Evolutionary conservation across 176 grass and related monocot species (phyloP), one percentile per base, ranked within the genome.

Genomic region (Cymbopogon citratus): DNA sequence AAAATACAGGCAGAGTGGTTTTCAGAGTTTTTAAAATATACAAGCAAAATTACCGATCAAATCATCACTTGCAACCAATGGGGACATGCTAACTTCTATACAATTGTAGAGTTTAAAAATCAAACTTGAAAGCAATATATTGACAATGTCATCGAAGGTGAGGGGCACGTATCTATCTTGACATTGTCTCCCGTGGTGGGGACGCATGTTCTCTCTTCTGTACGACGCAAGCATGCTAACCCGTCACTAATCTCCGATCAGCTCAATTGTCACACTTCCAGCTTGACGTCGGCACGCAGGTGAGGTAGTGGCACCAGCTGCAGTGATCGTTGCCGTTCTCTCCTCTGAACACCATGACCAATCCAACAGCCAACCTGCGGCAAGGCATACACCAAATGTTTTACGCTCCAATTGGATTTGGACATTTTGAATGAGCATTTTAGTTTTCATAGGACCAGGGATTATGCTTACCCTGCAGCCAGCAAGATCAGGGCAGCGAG

Each of bases 241-340:
- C 38, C 39, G 34, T 44, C 65, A 24, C 65, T 77, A 61, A 27
- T 79, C n/a, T 63, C 52, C 23, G 12, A 74, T 77, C 19, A 4
- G 44, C 25, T 93, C 81, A 97, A 51, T 60, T 84, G 84, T 76
- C 76, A 80, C 94, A 97, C 40, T 85, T 93, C 94, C 94, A 97
- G 75, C 74, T 80, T 13, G 88, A 91, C 16, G 94, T 93, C 0
- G 94, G 94, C 45, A 93, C 88, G 74, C 94, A 97, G 45, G 54
- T 83, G 35, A 97, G 63, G 75, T 97, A 97, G 74, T 97, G 94
- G 84, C 94, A 97, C 94, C 94, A 97, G 63, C 86, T 40, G 76
- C 94, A 97, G 81, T 91, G 91, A 16, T 91, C 86, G 63, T 97
- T 97, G 44, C 84, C 88, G 45, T 93, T 91, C 68, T 72, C 85